These are phyloP conservation scores for Aspergillus ochraceus DNA, from an alignment of 2,329 filamentous ascomycete species.

Conservation along the genomic window DNA sequence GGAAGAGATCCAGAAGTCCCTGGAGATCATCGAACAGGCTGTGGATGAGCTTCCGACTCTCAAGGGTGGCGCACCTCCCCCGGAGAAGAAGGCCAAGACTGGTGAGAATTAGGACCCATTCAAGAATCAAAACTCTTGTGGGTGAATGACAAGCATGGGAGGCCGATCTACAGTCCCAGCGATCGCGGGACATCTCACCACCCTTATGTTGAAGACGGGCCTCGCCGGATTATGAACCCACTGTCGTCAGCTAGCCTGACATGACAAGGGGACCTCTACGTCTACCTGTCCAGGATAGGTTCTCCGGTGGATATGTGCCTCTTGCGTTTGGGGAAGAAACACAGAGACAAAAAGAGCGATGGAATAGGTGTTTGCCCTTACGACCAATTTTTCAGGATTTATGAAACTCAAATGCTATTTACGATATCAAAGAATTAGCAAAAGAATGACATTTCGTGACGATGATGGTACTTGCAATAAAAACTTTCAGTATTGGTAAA, in stretches of 20 bases:
- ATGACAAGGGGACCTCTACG: not conserved
- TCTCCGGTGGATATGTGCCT: not conserved
- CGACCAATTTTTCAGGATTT: not conserved
- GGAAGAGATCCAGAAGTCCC: slow-evolving; percentile 73
- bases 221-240: not conserved
- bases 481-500: not conserved
- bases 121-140: not conserved
- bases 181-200: not conserved
- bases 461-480: not conserved
- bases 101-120: slow-evolving; percentile 51
- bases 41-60: slow-evolving; percentile 75
- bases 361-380: not conserved
- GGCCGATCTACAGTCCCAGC: not conserved
- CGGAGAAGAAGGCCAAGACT: slow-evolving; percentile 64
- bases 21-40: slow-evolving; percentile 78
- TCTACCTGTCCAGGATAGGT: not conserved
- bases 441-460: not conserved
- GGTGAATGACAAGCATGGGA: not conserved
- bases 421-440: not conserved
- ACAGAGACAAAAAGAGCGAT: not conserved
- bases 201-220: not conserved
- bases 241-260: not conserved
- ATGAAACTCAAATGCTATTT: not conserved
- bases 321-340: not conserved
- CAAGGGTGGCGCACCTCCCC: slow-evolving; percentile 55